Evolutionary conservation across 2,329 filamentous ascomycete species (phyloP).

Genomic region (Penicillium sp.): DNA sequence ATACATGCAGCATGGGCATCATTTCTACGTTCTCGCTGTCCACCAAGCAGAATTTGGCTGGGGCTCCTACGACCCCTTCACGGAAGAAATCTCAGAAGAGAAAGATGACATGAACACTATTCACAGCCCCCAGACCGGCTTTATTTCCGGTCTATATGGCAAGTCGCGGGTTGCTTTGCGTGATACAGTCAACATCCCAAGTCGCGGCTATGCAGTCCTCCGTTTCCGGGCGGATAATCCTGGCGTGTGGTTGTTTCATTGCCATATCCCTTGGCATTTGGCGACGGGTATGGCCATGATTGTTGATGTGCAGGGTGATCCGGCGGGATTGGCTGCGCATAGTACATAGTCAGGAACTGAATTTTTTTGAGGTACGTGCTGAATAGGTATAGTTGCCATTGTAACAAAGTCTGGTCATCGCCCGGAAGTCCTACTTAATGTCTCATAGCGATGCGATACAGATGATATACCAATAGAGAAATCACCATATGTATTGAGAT

Average conservation of each 20-base stretch:
- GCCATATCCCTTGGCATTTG: constrained; percentile 52
- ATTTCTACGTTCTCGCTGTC: constrained; percentile 34
- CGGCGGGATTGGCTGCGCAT: constrained; percentile 18
- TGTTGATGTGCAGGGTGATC: constrained; percentile 31
- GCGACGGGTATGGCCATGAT: constrained; percentile 46
- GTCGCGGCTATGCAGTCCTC: constrained; percentile 54
- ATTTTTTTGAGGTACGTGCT: neutral
- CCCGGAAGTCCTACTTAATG: no score
- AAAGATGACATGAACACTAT: constrained; percentile 19
- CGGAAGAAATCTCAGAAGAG: constrained; percentile 19
- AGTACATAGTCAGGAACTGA: constrained; percentile 1
- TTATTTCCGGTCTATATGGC: constrained; percentile 34
- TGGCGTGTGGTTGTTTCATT: constrained; percentile 50
- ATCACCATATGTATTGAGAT: no score
- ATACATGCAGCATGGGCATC: constrained; percentile 33
- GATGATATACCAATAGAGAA: no score
- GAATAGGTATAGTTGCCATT: no score
- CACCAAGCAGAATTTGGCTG: constrained; percentile 32
- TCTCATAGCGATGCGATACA: no score
- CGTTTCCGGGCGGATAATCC: constrained; percentile 55
- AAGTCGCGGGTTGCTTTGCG: constrained; percentile 44
- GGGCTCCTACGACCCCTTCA: constrained; percentile 40
- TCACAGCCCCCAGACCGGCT: neutral
- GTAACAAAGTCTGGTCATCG: no score
- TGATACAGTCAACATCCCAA: constrained; percentile 54